Conservation (phyloP, 1,284 basidiomycete species). For the Heterobasidion irregulare region DNA sequence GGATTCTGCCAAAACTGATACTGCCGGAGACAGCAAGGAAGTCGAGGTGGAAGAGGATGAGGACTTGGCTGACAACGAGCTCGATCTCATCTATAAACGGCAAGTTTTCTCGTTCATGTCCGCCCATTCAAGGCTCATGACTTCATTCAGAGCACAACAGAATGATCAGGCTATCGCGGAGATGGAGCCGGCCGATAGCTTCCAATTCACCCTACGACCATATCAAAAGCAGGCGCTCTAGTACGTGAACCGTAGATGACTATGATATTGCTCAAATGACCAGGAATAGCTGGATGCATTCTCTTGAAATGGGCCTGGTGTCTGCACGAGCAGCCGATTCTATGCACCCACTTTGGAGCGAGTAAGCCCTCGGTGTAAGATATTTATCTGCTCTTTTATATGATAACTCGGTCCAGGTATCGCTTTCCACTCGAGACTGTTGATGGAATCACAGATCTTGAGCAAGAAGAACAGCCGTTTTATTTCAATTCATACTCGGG, state of each 20-base stretch:
- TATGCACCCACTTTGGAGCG: conserved; percentile 94
- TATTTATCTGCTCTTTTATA: background rate
- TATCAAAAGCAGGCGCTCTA: conserved; percentile 94
- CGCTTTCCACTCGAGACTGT: conserved; percentile 52
- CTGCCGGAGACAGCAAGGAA: conserved; percentile 60
- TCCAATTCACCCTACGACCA: conserved; percentile 71
- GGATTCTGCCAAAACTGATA: conserved; percentile 30
- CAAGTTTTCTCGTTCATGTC: conserved; percentile 19
- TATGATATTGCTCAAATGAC: conserved; percentile 2
- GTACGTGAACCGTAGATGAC: conserved; percentile 25
- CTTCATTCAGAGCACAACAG: conserved; percentile 62
- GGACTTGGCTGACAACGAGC: conserved; percentile 69
- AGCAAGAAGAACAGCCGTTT: conserved; percentile 49
- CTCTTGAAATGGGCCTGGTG: conserved; percentile 69
- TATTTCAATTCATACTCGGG: conserved; percentile 94
- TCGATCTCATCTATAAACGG: conserved; percentile 80
- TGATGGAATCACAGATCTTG: conserved; percentile 55
- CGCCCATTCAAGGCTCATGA: conserved; percentile 1
- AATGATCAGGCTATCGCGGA: conserved; percentile 72
- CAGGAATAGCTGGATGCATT: conserved; percentile 80
- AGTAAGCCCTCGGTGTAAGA: conserved; percentile 42
- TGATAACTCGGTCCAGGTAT: conserved; percentile 39
- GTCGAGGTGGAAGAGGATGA: conserved; percentile 69
- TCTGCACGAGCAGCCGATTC: conserved; percentile 65
- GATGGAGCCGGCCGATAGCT: conserved; percentile 78